These are phyloP conservation scores for Phialemoniopsis sp. DNA, from an alignment of 2,329 filamentous ascomycete genomes.

Conservation along the genomic window DNA sequence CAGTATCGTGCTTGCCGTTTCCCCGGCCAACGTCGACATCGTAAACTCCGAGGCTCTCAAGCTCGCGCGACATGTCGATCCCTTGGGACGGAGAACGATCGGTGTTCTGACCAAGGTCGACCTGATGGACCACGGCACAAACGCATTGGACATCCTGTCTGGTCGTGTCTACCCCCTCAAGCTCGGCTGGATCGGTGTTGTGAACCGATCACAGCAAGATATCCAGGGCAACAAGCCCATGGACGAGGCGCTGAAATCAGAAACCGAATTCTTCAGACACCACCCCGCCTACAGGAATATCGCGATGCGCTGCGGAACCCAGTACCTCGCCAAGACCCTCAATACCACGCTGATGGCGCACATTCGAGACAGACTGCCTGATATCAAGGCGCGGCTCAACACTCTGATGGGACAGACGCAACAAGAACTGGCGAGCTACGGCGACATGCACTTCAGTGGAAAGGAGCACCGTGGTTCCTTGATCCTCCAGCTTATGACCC, in stretches of 20 bases:
- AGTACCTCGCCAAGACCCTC: conserved; percentile 88
- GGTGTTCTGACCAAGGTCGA: conserved; percentile 98
- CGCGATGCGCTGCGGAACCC: conserved; percentile 86
- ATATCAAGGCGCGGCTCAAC: conserved; percentile 97
- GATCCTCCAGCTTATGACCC: conserved; percentile 95
- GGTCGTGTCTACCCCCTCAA: conserved; percentile 95
- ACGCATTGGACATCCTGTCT: conserved; percentile 97
- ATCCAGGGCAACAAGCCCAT: conserved; percentile 96
- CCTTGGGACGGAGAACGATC: conserved; percentile 95
- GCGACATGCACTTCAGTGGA: conserved; percentile 94
- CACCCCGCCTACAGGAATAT: conserved; percentile 98
- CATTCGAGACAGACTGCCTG: conserved; percentile 90
- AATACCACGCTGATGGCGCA: conserved; percentile 95
- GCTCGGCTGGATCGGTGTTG: conserved; percentile 94
- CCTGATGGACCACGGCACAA: conserved; percentile 97
- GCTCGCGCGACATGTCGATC: conserved; percentile 92
- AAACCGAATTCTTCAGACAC: conserved; percentile 93
- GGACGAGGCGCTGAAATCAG: conserved; percentile 82
- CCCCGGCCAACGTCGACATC: conserved; percentile 94
- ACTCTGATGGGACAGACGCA: conserved; percentile 99
- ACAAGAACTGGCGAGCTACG: conserved; percentile 95
- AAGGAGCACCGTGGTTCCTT: conserved; percentile 95
- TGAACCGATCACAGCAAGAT: conserved; percentile 97
- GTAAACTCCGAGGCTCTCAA: conserved; percentile 98
- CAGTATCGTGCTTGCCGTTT: conserved; percentile 95